Evolutionary conservation across 2,329 filamentous ascomycete genomes (phyloP), one percentile per base, ranked within the genome.

Genomic region (Microsporum audouinii): DNA sequence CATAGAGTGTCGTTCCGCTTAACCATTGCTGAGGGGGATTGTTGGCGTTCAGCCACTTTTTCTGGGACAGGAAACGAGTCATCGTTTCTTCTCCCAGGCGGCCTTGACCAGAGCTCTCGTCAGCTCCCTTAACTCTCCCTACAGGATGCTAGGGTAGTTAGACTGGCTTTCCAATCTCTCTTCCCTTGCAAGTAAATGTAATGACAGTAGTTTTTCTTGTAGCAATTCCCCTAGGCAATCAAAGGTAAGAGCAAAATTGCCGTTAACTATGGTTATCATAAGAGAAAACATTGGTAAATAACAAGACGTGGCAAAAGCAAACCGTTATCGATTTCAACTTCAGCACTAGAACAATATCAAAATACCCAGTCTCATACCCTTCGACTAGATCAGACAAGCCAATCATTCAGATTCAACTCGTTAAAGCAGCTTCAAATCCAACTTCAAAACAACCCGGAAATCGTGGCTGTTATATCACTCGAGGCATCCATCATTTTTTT

Each of bases 1-100:
- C 79, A 70, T 74, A 71, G 75, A 79, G 79, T 81, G 79, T 77
- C 74, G 74, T 74, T 76, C 79, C 79, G 79, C 73, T 77, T 78
- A 82, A 81, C 79, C 79, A 81, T 81, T 80, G 77, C 71, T 79
- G 77, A 76, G 72, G 72, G 70, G 55, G 51, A 36, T 23, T 12
- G 29, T 41, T 61, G 51, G 41, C 38, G 29, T 59, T 5, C 3
- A 23, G 33, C 41, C 39, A 45, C 10, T 12, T 43, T 49, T 59
- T 47, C 34, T 61, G 29, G 51, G 57, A 31, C 23, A 29, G 10
- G 39, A 51, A 12, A 45, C 43, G 27, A 34, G 43, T 38, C 39
- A 34, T 41, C 23, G 39, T 57, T 57, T 43, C 55, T 12, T 6
- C n/a, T 57, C 3, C 55, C 34, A 57, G 55, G 55, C 55, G 51